These are phyloP conservation scores for Penicillium malachiteum DNA, from an alignment of 495 filamentous ascomycete genomes.

Conservation along the genomic window DNA sequence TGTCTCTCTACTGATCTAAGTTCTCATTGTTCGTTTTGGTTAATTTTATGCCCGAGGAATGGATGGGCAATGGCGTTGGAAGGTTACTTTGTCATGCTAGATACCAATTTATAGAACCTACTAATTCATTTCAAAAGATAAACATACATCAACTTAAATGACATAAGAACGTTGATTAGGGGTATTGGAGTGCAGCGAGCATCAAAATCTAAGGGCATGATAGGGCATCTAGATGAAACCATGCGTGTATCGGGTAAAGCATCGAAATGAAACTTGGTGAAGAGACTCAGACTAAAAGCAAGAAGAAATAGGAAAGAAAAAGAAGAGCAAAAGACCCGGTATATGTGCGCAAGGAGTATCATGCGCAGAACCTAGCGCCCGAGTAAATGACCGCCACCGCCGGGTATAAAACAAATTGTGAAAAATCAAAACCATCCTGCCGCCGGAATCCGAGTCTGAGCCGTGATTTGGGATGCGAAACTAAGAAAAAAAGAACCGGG, in stretches of 20 bases:
- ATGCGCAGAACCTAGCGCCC: background rate
- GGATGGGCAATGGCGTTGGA: constrained; percentile 1
- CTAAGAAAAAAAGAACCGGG: too few relatives aligned
- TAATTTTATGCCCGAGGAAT: background rate
- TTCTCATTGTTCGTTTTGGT: background rate
- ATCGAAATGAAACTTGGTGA: background rate
- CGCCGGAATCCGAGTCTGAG: background rate
- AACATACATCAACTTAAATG: background rate
- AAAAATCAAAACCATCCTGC: constrained; percentile 6
- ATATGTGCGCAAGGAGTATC: background rate
- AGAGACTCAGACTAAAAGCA: background rate
- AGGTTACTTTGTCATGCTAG: background rate
- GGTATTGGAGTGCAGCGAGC: background rate
- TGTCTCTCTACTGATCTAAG: too few relatives aligned
- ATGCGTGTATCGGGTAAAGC: background rate
- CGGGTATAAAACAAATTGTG: constrained; percentile 7
- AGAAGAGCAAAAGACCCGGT: background rate
- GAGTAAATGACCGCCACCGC: background rate
- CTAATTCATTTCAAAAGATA: background rate
- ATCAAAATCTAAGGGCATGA: background rate
- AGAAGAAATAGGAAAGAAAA: too few relatives aligned
- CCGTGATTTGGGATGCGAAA: too few relatives aligned
- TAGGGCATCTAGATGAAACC: background rate
- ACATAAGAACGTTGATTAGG: too few relatives aligned
- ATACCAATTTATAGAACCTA: constrained; percentile 11